Base-by-base conservation (phyloP, 2,329 filamentous ascomycete species). In the Plectosphaerella plurivora region DNA sequence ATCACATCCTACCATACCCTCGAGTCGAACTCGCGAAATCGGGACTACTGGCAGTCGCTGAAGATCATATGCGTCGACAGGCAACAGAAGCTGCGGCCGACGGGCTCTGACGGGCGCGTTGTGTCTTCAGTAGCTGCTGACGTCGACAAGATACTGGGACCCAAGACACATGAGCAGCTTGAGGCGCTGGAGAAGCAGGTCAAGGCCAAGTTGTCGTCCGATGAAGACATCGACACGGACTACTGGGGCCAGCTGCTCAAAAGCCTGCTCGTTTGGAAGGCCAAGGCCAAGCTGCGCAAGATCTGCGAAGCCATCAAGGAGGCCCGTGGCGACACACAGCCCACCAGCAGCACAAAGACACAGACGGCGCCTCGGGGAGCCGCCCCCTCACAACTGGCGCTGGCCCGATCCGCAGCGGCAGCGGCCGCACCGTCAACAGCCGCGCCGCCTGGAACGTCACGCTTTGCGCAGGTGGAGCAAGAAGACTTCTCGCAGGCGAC, bases 211-310 rank as follows among this genome's bases (percentile, higher is more conserved):
- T 75, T 99, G 47, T 80, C 86, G 50, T 95, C 91, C 8, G 87
- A 96, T 65, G 92, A 97, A 64, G 86, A 89, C 39, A 93, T 99
- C 59, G 94, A 99, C 68, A 91, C 89, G 3, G 94, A 99, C 70
- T 99, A 97, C 68, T 99, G 94, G 94, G 91, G 96, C 65, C 90
- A 96, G 65, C 77, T 99, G 15, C 76, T 99, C 55, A 86, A 86
- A 59, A 95, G 87, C 65, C 74, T 99, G 57, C 77, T 88, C 7
- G 84, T 96, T 1, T 97, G 90, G 85, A 97, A 97, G 73, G 91
- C 94, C 35, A 91, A 89, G 67, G 91, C 91, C 2, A 91, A 87
- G 67, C 73, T 99, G 50, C 85, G 84, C 59, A 86, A 83, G 56
- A 85, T 97, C 15, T 92, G 87, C 59, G 84, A 89, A 58, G 83